Base-by-base conservation (phyloP, 2,329 filamentous ascomycete genomes). In the Curvularia eragrostidis region DNA sequence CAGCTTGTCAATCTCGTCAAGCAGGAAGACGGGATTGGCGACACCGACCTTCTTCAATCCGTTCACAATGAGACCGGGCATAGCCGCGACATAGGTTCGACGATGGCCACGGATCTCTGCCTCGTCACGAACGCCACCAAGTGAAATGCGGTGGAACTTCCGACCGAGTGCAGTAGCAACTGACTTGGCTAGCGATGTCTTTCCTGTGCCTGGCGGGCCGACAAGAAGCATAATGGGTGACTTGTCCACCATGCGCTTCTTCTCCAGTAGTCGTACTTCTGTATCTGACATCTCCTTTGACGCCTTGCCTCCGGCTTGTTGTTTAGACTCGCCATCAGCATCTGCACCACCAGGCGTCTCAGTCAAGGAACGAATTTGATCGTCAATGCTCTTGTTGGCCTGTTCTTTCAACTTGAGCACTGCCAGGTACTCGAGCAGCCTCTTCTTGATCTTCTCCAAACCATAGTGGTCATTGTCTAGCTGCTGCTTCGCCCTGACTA, bases 1-100 rank as follows among this genome's bases (percentile, higher is more conserved):
- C 61, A 99, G 86, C 83, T 99, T 99, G 82, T 99, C 95, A 67
- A 99, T 97, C 80, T 99, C 95, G 72, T 99, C 95, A 12, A 99
- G 87, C 44, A 99, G 80, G 79, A 99, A 91, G 55, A 99, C 94
- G 0, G 95, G 95, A 73, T 99, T 99, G 2, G 92, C 87, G 19
- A 98, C 94, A 46, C 93, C 94, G 30, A 96, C 94, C 80, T 98
- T 99, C 80, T 95, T 93, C 54, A 99, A 76, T 0, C 94, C 95
- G 74, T 93, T 93, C 28, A 98, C 93, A 58, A 99, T 90, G 54
- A 98, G 83, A 52, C 95, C 95, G 9, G 95, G 95, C 94, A 99
- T 97, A n/a, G 95, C 95, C 21, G 95, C 95, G 57, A 99, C 95
- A 73, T 99, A 99, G 0, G 95, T 99, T 67, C 95, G 85, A 54